Evolutionary conservation across 2,329 filamentous ascomycete genomes (phyloP).

Genomic region (Didymella exigua): DNA sequence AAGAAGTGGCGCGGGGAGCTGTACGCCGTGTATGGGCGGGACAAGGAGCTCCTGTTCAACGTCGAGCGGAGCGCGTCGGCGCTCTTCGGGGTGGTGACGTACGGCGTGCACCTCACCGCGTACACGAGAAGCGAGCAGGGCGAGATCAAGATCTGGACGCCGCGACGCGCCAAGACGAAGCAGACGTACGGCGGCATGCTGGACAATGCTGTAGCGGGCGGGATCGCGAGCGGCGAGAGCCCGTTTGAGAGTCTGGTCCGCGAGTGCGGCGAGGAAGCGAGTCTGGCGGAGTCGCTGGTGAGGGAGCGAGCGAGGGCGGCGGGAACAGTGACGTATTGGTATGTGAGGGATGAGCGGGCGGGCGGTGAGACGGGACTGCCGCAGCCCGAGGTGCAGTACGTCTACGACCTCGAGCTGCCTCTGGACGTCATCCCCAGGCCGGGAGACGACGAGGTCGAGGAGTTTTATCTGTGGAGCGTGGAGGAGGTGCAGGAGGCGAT

Average conservation of each 20-base stretch:
- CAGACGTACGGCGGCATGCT: constrained; percentile 89
- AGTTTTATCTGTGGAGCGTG: constrained; percentile 78
- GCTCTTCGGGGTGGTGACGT: constrained; percentile 52
- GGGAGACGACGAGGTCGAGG: constrained; percentile 86
- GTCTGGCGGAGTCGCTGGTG: constrained; percentile 72
- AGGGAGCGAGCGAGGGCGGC: constrained; percentile 62
- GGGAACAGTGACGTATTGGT: constrained; percentile 83
- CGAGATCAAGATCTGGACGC: constrained; percentile 82
- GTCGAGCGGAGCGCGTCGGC: constrained; percentile 52
- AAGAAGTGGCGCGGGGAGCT: constrained; percentile 51
- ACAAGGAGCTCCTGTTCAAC: constrained; percentile 49
- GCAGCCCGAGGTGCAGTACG: constrained; percentile 89
- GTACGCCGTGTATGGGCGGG: constrained; percentile 50
- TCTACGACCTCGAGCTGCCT: constrained; percentile 85
- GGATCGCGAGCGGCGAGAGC: constrained; percentile 78
- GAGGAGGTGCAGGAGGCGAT: constrained; percentile 76
- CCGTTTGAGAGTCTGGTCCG: constrained; percentile 82
- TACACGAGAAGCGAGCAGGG: constrained; percentile 50
- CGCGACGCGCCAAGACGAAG: constrained; percentile 75
- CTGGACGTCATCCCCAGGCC: constrained; percentile 72
- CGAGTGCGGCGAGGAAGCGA: constrained; percentile 89
- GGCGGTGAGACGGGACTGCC: constrained; percentile 82
- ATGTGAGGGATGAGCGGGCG: constrained; percentile 74
- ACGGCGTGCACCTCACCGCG: constrained; percentile 51
- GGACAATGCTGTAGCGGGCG: constrained; percentile 91